Evolutionary conservation across 331 rosid species (phyloP).

Genomic region (Spiraea crenata): DNA sequence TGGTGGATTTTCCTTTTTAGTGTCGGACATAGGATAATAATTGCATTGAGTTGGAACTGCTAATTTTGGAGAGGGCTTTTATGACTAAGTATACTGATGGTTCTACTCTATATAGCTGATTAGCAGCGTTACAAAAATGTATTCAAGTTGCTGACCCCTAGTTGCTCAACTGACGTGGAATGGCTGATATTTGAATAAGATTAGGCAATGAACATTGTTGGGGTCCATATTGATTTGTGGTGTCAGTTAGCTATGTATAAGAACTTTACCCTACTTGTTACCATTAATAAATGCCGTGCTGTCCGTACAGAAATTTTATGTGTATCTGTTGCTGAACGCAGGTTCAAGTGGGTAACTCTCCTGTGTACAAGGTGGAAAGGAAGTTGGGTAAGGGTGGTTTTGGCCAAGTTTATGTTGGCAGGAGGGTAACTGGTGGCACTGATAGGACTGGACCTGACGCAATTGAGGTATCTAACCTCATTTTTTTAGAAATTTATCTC

Average conservation of each 20-base stretch:
- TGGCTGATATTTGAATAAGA: conserved; percentile 12
- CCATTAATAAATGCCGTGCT: conserved; percentile 13
- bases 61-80: conserved; percentile 3
- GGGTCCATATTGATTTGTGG: conserved; percentile 4
- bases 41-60: conserved; percentile 18
- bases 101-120: conserved; percentile 10
- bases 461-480: conserved; percentile 59
- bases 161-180: conserved; percentile 10
- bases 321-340: conserved; percentile 30
- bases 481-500: conserved; percentile 12
- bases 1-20: conserved; percentile 24
- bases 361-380: conserved; percentile 79
- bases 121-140: background rate
- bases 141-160: background rate
- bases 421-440: conserved; percentile 80
- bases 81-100: conserved; percentile 6
- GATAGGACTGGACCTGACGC: conserved; percentile 84
- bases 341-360: conserved; percentile 95
- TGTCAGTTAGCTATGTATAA: background rate
- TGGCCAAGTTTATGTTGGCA: conserved; percentile 94
- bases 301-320: conserved; percentile 2
- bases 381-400: conserved; percentile 96
- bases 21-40: background rate
- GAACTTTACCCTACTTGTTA: background rate
- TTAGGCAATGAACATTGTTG: conserved; percentile 2